Evolutionary conservation across 2,329 filamentous ascomycete species (phyloP).

Genomic region (Lomentospora prolificans): DNA sequence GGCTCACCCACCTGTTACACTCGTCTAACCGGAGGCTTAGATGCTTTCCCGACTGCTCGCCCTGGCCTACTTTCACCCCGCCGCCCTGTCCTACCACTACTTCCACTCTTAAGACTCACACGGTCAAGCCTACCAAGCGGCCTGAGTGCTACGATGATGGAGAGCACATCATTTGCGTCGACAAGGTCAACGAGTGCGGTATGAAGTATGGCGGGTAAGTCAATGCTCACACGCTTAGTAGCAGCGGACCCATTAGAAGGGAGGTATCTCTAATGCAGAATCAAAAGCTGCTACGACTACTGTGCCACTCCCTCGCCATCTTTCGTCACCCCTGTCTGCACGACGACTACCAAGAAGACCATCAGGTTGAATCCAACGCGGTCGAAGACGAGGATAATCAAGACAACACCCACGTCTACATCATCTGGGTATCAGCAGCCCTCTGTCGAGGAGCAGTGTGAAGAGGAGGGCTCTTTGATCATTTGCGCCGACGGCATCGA

Average conservation of each 20-base stretch:
- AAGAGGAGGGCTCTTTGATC: neutral
- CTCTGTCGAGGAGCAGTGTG: neutral
- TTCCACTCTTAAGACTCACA: neutral
- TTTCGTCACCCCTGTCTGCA: neutral
- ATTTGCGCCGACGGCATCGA: conserved; percentile 6
- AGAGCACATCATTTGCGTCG: conserved; percentile 3
- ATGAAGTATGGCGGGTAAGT: conserved; percentile 8
- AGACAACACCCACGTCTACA: neutral
- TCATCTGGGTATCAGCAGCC: neutral
- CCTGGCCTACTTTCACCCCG: conserved; percentile 5
- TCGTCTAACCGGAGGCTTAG: neutral
- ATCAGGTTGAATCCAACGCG: neutral
- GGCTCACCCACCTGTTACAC: no score
- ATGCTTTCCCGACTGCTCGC: conserved; percentile 5
- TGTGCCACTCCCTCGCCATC: neutral
- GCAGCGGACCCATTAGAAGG: no score
- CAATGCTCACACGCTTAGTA: no score
- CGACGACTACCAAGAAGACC: neutral
- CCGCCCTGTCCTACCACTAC: conserved; percentile 1
- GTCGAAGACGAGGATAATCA: neutral
- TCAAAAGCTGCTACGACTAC: neutral
- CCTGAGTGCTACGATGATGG: neutral
- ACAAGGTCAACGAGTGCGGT: conserved; percentile 8
- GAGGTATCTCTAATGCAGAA: no score
- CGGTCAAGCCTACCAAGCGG: neutral